Evolutionary conservation across 2,329 filamentous ascomycete genomes (phyloP).

Genomic region (Pseudocercospora pini-densiflorae): DNA sequence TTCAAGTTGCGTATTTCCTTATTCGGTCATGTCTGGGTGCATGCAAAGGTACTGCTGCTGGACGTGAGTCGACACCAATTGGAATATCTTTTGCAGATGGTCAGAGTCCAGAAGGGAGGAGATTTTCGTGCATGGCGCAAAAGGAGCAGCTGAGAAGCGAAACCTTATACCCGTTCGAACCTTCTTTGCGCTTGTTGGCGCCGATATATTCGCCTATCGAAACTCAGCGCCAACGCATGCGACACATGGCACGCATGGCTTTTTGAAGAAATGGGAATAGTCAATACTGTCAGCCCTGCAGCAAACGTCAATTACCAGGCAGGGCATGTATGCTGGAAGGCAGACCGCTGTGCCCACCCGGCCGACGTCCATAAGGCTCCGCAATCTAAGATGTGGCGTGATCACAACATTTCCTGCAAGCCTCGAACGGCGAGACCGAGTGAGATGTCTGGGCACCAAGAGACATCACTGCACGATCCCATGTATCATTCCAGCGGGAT

Average conservation of each 20-base stretch:
- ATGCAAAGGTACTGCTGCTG: too few relatives aligned
- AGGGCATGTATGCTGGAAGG: too few relatives aligned
- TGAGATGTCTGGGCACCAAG: not conserved
- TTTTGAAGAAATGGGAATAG: too few relatives aligned
- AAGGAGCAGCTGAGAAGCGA: constrained; percentile 1
- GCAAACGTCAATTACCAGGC: too few relatives aligned
- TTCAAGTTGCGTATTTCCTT: too few relatives aligned
- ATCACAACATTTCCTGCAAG: not conserved
- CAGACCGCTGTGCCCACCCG: too few relatives aligned
- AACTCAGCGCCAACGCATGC: not conserved
- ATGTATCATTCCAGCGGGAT: not conserved
- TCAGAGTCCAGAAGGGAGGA: constrained; percentile 1
- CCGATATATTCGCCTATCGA: not conserved
- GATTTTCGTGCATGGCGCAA: not conserved
- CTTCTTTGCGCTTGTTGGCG: not conserved
- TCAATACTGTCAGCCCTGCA: not conserved
- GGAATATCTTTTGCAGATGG: not conserved
- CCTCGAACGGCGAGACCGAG: not conserved
- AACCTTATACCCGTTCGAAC: not conserved
- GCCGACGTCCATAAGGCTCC: too few relatives aligned
- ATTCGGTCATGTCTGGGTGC: too few relatives aligned
- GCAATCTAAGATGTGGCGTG: too few relatives aligned
- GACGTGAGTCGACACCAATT: too few relatives aligned
- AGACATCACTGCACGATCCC: not conserved
- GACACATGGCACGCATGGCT: not conserved